Evolutionary conservation across 371 early-diverging fungal genomes (phyloP).

Genomic region (Mucor plumbeus): DNA sequence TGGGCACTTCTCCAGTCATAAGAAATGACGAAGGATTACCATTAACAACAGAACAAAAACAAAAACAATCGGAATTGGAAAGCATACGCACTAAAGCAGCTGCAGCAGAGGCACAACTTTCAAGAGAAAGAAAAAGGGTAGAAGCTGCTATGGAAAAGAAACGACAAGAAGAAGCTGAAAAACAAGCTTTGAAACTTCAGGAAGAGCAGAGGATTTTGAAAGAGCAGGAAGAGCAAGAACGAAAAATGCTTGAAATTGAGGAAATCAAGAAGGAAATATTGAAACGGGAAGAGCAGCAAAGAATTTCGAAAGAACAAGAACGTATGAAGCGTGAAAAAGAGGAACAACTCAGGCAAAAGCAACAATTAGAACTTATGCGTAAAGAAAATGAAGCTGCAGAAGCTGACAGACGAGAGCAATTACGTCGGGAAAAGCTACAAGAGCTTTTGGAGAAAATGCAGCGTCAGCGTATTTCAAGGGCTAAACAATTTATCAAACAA

Average conservation of each 20-base stretch:
- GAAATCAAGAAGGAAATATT: background rate
- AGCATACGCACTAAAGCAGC: slow-evolving; percentile 1
- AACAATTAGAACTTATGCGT: slow-evolving; percentile 15
- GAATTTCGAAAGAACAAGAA: slow-evolving; percentile 5
- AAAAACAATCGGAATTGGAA: slow-evolving; percentile 4
- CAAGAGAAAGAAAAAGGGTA: slow-evolving; percentile 7
- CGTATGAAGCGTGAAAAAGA: slow-evolving; percentile 12
- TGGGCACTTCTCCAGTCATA: background rate
- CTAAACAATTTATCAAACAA: background rate
- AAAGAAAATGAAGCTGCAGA: slow-evolving; percentile 17
- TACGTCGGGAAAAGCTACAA: slow-evolving; percentile 16
- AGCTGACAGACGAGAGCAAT: background rate
- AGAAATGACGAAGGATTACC: background rate
- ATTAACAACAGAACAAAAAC: background rate
- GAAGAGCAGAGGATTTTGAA: background rate
- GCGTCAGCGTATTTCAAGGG: slow-evolving; percentile 1
- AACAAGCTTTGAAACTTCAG: background rate
- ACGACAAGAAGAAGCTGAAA: slow-evolving; percentile 3
- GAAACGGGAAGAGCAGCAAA: background rate
- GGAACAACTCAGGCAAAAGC: background rate
- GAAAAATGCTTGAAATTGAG: background rate
- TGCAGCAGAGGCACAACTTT: slow-evolving; percentile 11
- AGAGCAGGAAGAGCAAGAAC: background rate
- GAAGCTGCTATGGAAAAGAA: slow-evolving; percentile 9
- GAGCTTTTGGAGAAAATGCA: slow-evolving; percentile 9